Conservation (phyloP, 345 rosid species). For the Pistacia vera region DNA sequence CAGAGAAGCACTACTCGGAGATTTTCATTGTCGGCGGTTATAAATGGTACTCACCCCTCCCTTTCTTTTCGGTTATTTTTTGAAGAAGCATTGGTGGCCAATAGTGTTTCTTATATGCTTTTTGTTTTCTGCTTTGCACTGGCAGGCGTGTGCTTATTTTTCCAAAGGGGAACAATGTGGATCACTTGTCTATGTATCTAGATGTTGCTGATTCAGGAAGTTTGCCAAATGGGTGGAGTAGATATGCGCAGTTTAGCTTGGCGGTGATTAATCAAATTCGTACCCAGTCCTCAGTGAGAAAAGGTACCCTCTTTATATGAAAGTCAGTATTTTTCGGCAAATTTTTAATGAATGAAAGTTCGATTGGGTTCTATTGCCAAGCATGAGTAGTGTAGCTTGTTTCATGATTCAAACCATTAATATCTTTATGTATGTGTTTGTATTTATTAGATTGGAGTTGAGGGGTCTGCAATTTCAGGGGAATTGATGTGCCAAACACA, state of each 20-base stretch:
- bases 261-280: slow-evolving; percentile 81
- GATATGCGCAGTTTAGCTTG: slow-evolving; percentile 63
- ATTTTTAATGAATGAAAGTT: too few relatives aligned
- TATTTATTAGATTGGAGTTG: too few relatives aligned
- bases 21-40: slow-evolving; percentile 73
- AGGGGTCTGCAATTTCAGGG: too few relatives aligned
- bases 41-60: slow-evolving; percentile 61
- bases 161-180: slow-evolving; percentile 92
- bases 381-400: too few relatives aligned
- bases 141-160: slow-evolving; percentile 85
- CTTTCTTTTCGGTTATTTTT: background rate
- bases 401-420: too few relatives aligned
- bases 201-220: too few relatives aligned
- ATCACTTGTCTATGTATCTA: slow-evolving; percentile 22
- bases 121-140: slow-evolving; percentile 11
- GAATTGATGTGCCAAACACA: too few relatives aligned
- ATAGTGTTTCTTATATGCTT: background rate
- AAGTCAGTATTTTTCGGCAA: background rate
- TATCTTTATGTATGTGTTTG: too few relatives aligned
- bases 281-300: slow-evolving; percentile 68
- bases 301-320: slow-evolving; percentile 48
- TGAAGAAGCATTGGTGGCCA: slow-evolving; percentile 9
- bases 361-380: too few relatives aligned
- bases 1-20: slow-evolving; percentile 33
- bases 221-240: too few relatives aligned